Base-by-base conservation (phyloP, 306 rosid genomes). In the Quercus alba region DNA sequence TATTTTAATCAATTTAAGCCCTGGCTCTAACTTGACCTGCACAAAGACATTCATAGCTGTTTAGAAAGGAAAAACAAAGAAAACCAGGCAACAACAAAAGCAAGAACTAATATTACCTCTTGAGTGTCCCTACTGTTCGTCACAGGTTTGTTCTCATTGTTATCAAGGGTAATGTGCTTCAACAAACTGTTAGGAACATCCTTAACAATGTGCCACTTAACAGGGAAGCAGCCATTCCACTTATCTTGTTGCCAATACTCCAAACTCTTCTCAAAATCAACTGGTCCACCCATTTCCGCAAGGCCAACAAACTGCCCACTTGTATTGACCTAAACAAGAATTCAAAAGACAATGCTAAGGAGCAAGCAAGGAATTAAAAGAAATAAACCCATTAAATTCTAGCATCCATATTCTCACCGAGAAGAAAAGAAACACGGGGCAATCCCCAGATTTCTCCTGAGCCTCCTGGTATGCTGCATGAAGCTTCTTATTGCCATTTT, bases 191-290 rank as follows among this genome's bases (percentile, higher is more conserved):
- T 95, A 6, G 99, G 99, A 51, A 95, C 93, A 77, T 95, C 99
- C 86, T 93, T 95, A 56, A 95, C 97, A 49, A 95, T 72, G 80
- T 91, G 98, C 99, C 99, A 95, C 88, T 90, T 95, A 1, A 95
- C 91, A 76, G 98, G 94, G 81, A 95, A 95, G 74, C 97, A 95
- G 69, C 99, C 99, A 63, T 91, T 95, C 99, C 99, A 95, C 83
- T 93, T 95, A 84, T 95, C 99, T 77, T 95, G 99, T 64, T 95
- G 99, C 99, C 99, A 95, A 83, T 95, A 95, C 89, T 93, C 99
- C 67, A 95, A 67, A 75, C 86, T 95, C 84, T 87, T 90, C 81
- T 93, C 87, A 73, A 95, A 95, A 84, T 95, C 99, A 73, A 95
- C 99, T 0, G 98, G 93, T 13, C 99, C 99, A 20, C 85, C 49